A percentile compares a stretch with the other conserved stretches of the same genome.
Conservation (phyloP, 768 basidiomycete genomes). For the Pulveroboletus sp. region DNA sequence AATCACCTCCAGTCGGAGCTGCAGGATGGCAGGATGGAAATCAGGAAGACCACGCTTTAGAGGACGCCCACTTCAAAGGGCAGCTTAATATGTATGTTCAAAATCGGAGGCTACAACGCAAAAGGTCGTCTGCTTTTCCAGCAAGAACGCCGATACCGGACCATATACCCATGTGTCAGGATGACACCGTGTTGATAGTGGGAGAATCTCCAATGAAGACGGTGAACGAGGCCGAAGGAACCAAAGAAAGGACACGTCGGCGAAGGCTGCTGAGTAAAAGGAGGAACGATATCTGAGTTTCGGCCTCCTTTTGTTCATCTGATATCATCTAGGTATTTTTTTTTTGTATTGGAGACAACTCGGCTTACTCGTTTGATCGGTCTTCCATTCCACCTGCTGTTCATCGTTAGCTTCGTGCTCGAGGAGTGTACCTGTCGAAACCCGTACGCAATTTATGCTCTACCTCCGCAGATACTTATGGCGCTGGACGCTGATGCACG, state of each 20-base stretch:
- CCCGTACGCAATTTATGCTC: constrained; percentile 9
- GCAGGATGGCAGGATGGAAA: constrained; percentile 4
- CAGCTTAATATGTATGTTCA: constrained; percentile 6
- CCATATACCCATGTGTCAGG: constrained; percentile 15
- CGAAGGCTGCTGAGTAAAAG: constrained; percentile 32
- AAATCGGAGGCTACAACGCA: constrained; percentile 21
- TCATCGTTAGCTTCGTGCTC: background rate
- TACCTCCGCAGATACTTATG: constrained; percentile 1
- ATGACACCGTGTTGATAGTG: constrained; percentile 5
- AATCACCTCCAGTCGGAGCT: constrained; percentile 5
- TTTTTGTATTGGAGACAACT: constrained; percentile 18
- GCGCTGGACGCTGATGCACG: constrained; percentile 16
- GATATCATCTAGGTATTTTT: constrained; percentile 7
- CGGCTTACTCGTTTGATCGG: constrained; percentile 14
- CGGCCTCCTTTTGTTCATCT: constrained; percentile 7
- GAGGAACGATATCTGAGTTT: constrained; percentile 24
- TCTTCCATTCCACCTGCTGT: constrained; percentile 15
- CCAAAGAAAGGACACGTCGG: constrained; percentile 24
- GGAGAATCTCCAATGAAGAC: constrained; percentile 8
- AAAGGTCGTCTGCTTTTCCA: constrained; percentile 22
- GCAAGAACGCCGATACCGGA: constrained; percentile 24
- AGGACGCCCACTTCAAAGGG: constrained; percentile 4
- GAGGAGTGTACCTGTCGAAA: constrained; percentile 6
- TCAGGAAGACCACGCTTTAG: constrained; percentile 2
- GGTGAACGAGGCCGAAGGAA: constrained; percentile 15